Base-by-base conservation (phyloP, 1,139 yeast species). In the Debaryomyces nepalensis region DNA sequence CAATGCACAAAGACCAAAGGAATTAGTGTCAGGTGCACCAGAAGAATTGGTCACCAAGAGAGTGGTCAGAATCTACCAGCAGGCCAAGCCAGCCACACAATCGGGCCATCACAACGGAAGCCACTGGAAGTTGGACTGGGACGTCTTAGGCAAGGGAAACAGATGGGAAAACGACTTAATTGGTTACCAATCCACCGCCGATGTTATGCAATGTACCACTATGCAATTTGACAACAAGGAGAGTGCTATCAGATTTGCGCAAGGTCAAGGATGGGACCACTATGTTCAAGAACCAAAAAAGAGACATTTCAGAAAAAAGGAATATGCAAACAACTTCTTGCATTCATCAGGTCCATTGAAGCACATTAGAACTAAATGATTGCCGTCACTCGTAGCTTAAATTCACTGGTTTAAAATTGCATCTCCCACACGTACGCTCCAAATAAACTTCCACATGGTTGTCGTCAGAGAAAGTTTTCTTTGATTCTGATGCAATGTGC, bases 141-240 rank as follows among this genome's bases (percentile, higher is more conserved):
- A 88, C 58, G 79, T 86, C 32, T 70, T 84, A 44, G 84, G 84
- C 36, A 81, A 84, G 55, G 89, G 87, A 30, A 82, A 87, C 70
- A 74, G 95, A 61, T 88, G 96, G 96, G 96, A 87, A 62, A 87
- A 88, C 64, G 95, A 87, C 58, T 72, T 87, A 58, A 88, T 87
- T 68, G 96, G 96, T 12, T 88, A 87, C 73, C 91, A 87, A 55
- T 79, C 88, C 26, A 73, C 87, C 34, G 81, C 87, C 23, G 96
- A 88, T 64, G 84, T 81, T 66, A 84, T 88, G 95, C 96, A 87
- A 70, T 90, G 87, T 20, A 84, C 93, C n/a, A 78, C 77, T 57
- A 67, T 88, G 75, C 82, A 82, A 62, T 88, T 88, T 59, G 85
- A 82, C 56, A 73, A 82, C 42, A 83, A 81, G 66, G 95, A 87